Evolutionary conservation across 1,139 yeast species (phyloP).

Genomic region (Yamadazyma spencermartinsiae): DNA sequence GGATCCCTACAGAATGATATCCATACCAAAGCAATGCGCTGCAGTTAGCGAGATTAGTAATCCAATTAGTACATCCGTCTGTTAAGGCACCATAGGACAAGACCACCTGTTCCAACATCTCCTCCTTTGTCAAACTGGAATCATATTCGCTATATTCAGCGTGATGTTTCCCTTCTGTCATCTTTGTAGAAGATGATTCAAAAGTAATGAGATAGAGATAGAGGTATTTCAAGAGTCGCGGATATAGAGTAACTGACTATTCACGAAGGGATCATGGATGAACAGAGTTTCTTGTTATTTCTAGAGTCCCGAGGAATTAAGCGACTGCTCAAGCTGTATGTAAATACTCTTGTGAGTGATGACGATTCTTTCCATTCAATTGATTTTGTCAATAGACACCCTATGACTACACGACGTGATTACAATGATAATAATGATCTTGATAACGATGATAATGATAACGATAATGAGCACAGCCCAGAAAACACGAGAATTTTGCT

Average conservation of each 20-base stretch:
- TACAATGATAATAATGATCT: not conserved
- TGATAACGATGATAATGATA: not conserved
- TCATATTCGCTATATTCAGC: constrained; percentile 64
- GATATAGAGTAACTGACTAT: not conserved
- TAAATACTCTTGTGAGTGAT: not conserved
- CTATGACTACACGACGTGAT: not conserved
- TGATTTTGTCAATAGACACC: not conserved
- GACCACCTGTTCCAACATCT: constrained; percentile 58
- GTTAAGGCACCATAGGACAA: constrained; percentile 67
- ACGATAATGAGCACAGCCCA: not conserved
- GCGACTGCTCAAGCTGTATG: constrained; percentile 1
- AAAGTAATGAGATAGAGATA: not conserved
- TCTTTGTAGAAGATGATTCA: not conserved
- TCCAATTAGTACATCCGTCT: constrained; percentile 73
- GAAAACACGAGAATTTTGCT: not conserved
- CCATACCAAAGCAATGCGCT: constrained; percentile 88
- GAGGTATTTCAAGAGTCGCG: not conserved
- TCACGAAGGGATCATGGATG: constrained; percentile 3
- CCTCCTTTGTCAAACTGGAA: constrained; percentile 42
- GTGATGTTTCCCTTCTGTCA: constrained; percentile 36
- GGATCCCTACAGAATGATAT: constrained; percentile 57
- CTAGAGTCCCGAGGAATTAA: constrained; percentile 4
- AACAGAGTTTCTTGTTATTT: constrained; percentile 8
- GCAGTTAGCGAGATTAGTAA: constrained; percentile 82
- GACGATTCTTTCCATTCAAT: constrained; percentile 3